Base-by-base conservation (phyloP, 768 basidiomycete species). In the Mycena metata region DNA sequence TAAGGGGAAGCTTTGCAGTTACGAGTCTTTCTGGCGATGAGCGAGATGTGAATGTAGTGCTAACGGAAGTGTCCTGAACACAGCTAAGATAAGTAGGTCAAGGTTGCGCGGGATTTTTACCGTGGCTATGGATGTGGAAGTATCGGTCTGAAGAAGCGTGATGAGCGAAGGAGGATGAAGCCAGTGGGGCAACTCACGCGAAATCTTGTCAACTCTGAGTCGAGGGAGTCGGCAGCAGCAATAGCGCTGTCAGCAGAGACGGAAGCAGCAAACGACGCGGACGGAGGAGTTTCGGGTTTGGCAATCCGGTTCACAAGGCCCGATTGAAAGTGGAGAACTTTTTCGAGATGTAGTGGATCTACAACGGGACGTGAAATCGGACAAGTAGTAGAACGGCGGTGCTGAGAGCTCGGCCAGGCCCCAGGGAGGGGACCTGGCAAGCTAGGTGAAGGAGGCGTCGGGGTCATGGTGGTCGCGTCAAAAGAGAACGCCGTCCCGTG, bases 371-470 rank as follows among this genome's bases (percentile, higher is more conserved):
- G 49, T 35, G 72, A 62, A 19, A 55, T 64, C 30, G 74, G 74
- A 61, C 74, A 72, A 35, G 74, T 72, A 46, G 51, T 68, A 67
- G 71, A 74, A 55, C 74, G 63, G 54, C 72, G 65, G 59, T 75
- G 71, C 64, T 68, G 63, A 11, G 73, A 76, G 63, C 67, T 36
- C 2, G 85, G 84, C 84, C 84, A 86, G 4, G 84, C 85, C 49
- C 84, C 85, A 39, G 86, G 86, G 35, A 85, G 49, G 61, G 77
- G 80, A 65, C 67, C 83, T 62, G 72, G 56, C 19, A 43, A 58
- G 10, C 39, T 15, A 7, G 43, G 79, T 70, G 69, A 79, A 55
- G 75, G 79, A 61, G 64, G 70, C 16, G 52, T n/a, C 64, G 43
- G 54, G 65, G 64, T 66, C 64, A 70, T 67, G 49, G 58, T 62